Evolutionary conservation across 345 rosid species (phyloP).

Genomic region (Schrenkiella parvula): DNA sequence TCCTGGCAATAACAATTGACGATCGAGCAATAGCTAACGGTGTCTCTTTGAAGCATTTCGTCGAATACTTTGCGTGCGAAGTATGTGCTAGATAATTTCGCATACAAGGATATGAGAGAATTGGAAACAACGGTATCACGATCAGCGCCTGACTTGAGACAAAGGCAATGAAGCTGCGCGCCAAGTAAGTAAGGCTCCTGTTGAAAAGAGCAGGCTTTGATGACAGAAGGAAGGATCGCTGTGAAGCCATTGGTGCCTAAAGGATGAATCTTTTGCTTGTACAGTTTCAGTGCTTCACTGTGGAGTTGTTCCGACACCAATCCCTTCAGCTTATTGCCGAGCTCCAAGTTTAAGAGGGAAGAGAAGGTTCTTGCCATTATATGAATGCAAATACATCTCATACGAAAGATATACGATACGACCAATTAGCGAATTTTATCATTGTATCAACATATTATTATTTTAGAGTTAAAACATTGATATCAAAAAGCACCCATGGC

Average conservation of each 20-base stretch:
- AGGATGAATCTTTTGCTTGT: constrained; percentile 37
- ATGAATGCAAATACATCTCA: not conserved
- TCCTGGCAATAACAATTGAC: constrained; percentile 35
- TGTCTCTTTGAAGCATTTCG: constrained; percentile 42
- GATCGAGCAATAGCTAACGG: constrained; percentile 43
- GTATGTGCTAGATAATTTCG: constrained; percentile 16
- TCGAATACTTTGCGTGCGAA: constrained; percentile 40
- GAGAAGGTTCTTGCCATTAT: constrained; percentile 6
- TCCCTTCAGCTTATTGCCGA: constrained; percentile 31
- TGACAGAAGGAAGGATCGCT: constrained; percentile 44
- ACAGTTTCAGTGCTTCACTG: constrained; percentile 30
- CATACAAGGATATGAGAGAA: constrained; percentile 46
- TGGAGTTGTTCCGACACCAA: constrained; percentile 36
- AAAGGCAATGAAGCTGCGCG: constrained; percentile 40
- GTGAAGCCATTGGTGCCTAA: constrained; percentile 29
- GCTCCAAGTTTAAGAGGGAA: constrained; percentile 10
- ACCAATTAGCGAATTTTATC: not conserved
- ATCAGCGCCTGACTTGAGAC: constrained; percentile 43
- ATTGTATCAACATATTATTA: no score
- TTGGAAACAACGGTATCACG: constrained; percentile 41
- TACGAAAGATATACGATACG: not conserved
- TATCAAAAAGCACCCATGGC: constrained; percentile 25
- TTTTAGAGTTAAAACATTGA: not conserved
- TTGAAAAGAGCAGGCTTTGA: constrained; percentile 44
- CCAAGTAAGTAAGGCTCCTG: constrained; percentile 25